Evolutionary conservation across 495 filamentous ascomycete species (phyloP).

Genomic region (Penicillium psychrofluorescens): DNA sequence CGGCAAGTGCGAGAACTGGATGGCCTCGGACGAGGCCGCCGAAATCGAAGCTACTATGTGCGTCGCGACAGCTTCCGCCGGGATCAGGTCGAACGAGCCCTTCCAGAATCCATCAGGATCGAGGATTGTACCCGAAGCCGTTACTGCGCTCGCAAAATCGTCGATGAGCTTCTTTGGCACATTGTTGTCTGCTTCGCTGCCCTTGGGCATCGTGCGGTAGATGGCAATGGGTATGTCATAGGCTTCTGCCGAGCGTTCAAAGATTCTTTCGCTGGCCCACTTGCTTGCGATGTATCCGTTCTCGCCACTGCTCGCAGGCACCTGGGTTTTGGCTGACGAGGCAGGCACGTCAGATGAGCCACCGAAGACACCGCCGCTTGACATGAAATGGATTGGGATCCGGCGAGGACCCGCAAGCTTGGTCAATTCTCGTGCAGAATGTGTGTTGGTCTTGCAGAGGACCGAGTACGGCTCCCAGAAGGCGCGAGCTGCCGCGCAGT

Average conservation of each 20-base stretch:
- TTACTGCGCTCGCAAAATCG: background rate
- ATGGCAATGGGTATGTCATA: conserved; percentile 19
- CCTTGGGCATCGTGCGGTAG: conserved; percentile 4
- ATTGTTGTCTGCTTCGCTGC: background rate
- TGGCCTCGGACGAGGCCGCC: background rate
- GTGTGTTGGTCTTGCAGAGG: conserved; percentile 24
- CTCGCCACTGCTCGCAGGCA: conserved; percentile 13
- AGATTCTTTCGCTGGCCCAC: conserved; percentile 40
- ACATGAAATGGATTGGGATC: conserved; percentile 32
- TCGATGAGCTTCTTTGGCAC: background rate
- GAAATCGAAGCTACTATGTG: background rate
- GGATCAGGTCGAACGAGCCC: background rate
- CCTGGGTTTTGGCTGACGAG: conserved; percentile 4
- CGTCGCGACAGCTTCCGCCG: background rate
- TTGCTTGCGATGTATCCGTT: conserved; percentile 36
- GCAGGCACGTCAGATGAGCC: background rate
- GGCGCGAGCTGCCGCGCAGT: conserved; percentile 33
- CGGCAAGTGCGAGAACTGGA: background rate
- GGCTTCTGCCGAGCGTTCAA: conserved; percentile 20
- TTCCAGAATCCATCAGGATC: background rate
- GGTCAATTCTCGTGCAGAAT: conserved; percentile 22
- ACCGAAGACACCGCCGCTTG: background rate
- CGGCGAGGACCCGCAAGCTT: conserved; percentile 10
- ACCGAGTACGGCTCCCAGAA: conserved; percentile 29
- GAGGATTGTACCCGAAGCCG: background rate